These are phyloP conservation scores for Aspergillus udagawae DNA, from an alignment of 2,329 filamentous ascomycete genomes.

Conservation along the genomic window DNA sequence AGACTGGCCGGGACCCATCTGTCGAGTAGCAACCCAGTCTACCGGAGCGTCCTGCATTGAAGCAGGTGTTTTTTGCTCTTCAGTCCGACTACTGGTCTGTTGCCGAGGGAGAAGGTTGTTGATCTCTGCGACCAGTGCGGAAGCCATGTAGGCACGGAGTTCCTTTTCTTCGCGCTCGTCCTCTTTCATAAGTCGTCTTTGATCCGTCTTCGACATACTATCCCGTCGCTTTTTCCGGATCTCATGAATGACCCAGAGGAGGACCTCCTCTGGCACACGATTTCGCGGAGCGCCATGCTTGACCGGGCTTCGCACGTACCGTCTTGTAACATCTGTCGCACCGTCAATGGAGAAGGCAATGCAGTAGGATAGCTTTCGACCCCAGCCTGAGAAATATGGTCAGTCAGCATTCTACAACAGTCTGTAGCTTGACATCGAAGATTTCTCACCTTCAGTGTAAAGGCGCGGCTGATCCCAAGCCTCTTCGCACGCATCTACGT, in stretches of 20 bases:
- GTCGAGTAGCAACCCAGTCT: conserved; percentile 30
- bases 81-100: conserved; percentile 21
- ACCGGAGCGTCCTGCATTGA: conserved; percentile 31
- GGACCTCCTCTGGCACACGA: conserved; percentile 79
- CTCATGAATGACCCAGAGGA: conserved; percentile 88
- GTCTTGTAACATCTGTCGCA: conserved; percentile 63
- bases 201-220: conserved; percentile 75
- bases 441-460: conserved; percentile 71
- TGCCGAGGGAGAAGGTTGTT: conserved; percentile 38
- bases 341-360: conserved; percentile 93
- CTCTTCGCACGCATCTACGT: conserved; percentile 91
- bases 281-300: conserved; percentile 67
- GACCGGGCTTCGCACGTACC: conserved; percentile 55
- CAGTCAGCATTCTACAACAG: conserved; percentile 4
- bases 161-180: conserved; percentile 48
- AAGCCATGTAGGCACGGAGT: conserved; percentile 42
- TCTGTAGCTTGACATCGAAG: neutral
- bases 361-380: conserved; percentile 94
- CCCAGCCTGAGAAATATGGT: conserved; percentile 63
- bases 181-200: conserved; percentile 46
- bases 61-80: conserved; percentile 41
- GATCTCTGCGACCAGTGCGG: conserved; percentile 44
- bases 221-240: conserved; percentile 78
- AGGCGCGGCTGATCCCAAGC: conserved; percentile 91
- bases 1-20: conserved; percentile 27